Percentiles rank a stretch among this genome's conserved stretches.
phyloP scores from a whole-genome alignment of 148 eudicot species.

The Mesembryanthemum crystallinum region DNA sequence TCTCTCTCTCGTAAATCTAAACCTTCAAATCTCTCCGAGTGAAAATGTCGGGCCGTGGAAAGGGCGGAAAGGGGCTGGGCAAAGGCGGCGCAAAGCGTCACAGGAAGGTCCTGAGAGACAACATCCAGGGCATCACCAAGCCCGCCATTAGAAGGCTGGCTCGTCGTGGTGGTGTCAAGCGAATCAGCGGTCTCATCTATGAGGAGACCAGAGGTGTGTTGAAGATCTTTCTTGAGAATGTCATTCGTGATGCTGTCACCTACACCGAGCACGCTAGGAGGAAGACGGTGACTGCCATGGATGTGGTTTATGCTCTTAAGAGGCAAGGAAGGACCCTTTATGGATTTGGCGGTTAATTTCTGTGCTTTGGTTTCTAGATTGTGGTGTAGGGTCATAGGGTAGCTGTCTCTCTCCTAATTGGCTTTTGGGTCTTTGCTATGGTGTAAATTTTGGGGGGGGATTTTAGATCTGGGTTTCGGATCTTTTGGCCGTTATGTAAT shows the following conservation, averaged over 20 bases:
- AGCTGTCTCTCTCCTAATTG: too few species aligned
- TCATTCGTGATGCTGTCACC: conserved; percentile 41
- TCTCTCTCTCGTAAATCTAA: background rate
- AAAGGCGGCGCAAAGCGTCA: conserved; percentile 46
- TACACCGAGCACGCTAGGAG: conserved; percentile 45
- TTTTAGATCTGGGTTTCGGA: too few species aligned
- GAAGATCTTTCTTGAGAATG: conserved; percentile 41
- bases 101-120: conserved; percentile 36
- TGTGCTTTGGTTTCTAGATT: too few species aligned
- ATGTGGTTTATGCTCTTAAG: conserved; percentile 38
- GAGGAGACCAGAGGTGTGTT: conserved; percentile 37
- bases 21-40: background rate
- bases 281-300: conserved; percentile 45
- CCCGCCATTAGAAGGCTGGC: conserved; percentile 38
- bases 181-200: conserved; percentile 38
- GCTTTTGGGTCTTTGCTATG: too few species aligned
- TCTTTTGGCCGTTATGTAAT: too few species aligned
- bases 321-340: conserved; percentile 42
- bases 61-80: conserved; percentile 40
- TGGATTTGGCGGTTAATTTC: conserved; percentile 33
- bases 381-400: too few species aligned
- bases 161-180: conserved; percentile 38
- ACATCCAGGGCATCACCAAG: conserved; percentile 43
- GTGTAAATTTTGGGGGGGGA: too few species aligned
- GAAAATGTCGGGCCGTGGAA: conserved; percentile 40